Conservation (phyloP, 352 stramenopile genomes). For the Globisporangium barbulae region DNA sequence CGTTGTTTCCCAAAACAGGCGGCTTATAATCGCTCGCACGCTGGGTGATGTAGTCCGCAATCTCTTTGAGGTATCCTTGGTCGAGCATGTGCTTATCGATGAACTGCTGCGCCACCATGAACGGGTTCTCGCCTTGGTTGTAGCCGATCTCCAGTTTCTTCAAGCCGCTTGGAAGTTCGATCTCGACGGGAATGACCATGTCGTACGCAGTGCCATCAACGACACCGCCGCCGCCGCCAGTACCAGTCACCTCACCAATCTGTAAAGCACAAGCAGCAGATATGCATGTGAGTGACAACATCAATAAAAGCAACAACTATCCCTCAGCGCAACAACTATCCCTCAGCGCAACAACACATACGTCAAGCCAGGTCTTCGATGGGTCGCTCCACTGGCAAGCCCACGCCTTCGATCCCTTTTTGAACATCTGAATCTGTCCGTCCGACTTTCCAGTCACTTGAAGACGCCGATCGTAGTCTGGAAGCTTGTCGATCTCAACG, state of each 20-base stretch:
- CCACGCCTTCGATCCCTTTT: slow-evolving; percentile 90
- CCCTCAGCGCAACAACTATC: neutral
- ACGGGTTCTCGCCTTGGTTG: slow-evolving; percentile 97
- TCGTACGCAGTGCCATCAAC: slow-evolving; percentile 94
- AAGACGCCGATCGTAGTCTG: slow-evolving; percentile 89
- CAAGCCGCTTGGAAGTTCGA: slow-evolving; percentile 91
- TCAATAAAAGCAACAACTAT: neutral
- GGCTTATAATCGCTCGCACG: slow-evolving; percentile 75
- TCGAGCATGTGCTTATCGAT: slow-evolving; percentile 96
- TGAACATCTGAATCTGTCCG: slow-evolving; percentile 96
- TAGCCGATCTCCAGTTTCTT: slow-evolving; percentile 96
- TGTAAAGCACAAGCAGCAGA: slow-evolving; percentile 15
- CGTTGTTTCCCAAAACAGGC: slow-evolving; percentile 55
- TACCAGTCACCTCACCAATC: slow-evolving; percentile 86
- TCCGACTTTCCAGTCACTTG: slow-evolving; percentile 81
- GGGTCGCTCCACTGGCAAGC: slow-evolving; percentile 93
- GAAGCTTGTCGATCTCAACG: slow-evolving; percentile 94
- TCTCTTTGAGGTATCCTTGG: slow-evolving; percentile 90
- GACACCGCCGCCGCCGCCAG: slow-evolving; percentile 65
- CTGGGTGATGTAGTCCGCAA: slow-evolving; percentile 96
- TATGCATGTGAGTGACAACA: neutral
- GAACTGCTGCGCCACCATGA: slow-evolving; percentile 94
- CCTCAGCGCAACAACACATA: slow-evolving; percentile 35
- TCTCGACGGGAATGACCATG: slow-evolving; percentile 96
- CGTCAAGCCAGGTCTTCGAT: slow-evolving; percentile 94